phyloP scores from a whole-genome alignment of 2,329 filamentous ascomycete species.

The Verticillium isaacii region DNA sequence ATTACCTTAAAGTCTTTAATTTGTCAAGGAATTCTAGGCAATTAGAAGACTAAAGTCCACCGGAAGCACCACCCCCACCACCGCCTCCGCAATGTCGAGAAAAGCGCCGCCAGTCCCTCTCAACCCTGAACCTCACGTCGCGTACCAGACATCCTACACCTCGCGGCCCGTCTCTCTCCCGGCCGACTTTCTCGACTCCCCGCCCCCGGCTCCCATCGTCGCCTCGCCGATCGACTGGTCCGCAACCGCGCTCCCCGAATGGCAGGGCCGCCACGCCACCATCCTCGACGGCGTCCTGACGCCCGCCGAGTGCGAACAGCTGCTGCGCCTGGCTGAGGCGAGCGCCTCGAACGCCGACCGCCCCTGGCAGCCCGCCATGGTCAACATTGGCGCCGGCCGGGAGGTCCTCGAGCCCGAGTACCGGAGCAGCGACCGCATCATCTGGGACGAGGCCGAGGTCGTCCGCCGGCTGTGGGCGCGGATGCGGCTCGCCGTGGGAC shows the following conservation, averaged over 20 bases:
- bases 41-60: neutral
- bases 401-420: constrained; percentile 54
- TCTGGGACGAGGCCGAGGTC: constrained; percentile 63
- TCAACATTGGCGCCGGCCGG: constrained; percentile 59
- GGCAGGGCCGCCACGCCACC: constrained; percentile 48
- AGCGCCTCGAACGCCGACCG: constrained; percentile 39
- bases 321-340: constrained; percentile 47
- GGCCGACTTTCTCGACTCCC: constrained; percentile 35
- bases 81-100: neutral
- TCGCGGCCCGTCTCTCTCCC: constrained; percentile 30
- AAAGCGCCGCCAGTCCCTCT: neutral
- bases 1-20: no score
- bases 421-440: constrained; percentile 70
- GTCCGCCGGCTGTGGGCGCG: constrained; percentile 60
- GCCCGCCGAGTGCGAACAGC: constrained; percentile 51
- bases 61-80: neutral
- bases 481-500: constrained; percentile 36
- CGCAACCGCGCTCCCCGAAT: constrained; percentile 42
- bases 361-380: constrained; percentile 63
- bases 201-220: constrained; percentile 33
- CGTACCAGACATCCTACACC: constrained; percentile 20
- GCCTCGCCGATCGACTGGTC: constrained; percentile 47
- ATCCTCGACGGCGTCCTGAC: constrained; percentile 56
- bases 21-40: no score
- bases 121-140: neutral